phyloP scores from a whole-genome alignment of 2,329 filamentous ascomycete genomes.

The Pseudopithomyces chartarum region DNA sequence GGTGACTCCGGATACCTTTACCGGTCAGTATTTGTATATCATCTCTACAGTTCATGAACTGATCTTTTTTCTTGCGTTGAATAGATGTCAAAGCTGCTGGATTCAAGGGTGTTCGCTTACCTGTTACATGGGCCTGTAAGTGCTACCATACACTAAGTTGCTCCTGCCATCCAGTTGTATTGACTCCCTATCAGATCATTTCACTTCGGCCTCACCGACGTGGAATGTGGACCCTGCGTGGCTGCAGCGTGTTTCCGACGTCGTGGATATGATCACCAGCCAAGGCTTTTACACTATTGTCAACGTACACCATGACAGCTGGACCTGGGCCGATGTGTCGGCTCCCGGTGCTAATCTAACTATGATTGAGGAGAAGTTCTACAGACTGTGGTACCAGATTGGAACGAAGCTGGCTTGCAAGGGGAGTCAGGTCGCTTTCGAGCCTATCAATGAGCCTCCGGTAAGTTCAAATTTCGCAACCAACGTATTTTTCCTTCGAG shows the following conservation, averaged over 20 bases:
- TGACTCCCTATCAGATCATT: slow-evolving; percentile 50
- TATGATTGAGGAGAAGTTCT: slow-evolving; percentile 62
- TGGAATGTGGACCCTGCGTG: slow-evolving; percentile 61
- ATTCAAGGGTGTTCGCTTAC: slow-evolving; percentile 64
- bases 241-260: slow-evolving; percentile 63
- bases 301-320: slow-evolving; percentile 66
- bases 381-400: slow-evolving; percentile 63
- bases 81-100: slow-evolving; percentile 55
- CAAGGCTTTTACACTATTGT: slow-evolving; percentile 59
- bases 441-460: slow-evolving; percentile 63
- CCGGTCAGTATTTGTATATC: slow-evolving; percentile 23
- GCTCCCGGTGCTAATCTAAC: slow-evolving; percentile 53
- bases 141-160: not conserved
- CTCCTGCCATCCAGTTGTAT: not conserved
- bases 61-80: not conserved
- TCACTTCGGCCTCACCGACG: slow-evolving; percentile 54
- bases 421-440: slow-evolving; percentile 59
- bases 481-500: not conserved
- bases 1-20: slow-evolving; percentile 56
- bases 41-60: not conserved
- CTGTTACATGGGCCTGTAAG: slow-evolving; percentile 59
- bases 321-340: slow-evolving; percentile 62
- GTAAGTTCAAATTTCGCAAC: not conserved
- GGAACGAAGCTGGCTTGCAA: slow-evolving; percentile 60
- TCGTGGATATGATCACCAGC: slow-evolving; percentile 60